These are phyloP conservation scores for Colletotrichum agaves DNA, from an alignment of 2,329 filamentous ascomycete species.

Conservation along the genomic window DNA sequence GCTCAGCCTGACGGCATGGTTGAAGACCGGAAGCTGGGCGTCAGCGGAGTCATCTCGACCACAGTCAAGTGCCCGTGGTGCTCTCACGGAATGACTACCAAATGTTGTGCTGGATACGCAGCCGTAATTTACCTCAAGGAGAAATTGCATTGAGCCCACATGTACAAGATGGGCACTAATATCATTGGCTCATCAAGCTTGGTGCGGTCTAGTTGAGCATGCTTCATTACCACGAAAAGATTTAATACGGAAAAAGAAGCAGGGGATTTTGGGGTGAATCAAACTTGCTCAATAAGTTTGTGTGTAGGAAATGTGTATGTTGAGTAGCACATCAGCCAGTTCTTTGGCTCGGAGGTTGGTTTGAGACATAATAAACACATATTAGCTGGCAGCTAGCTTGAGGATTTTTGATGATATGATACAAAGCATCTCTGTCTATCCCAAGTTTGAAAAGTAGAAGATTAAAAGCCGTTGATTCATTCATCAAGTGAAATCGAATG, in stretches of 20 bases:
- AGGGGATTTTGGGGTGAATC: not conserved
- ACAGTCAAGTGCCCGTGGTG: constrained; percentile 79
- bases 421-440: no score
- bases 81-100: constrained; percentile 74
- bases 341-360: constrained; percentile 1
- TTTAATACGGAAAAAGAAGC: not conserved
- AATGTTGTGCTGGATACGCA: constrained; percentile 76
- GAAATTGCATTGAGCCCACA: constrained; percentile 59
- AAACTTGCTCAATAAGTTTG: not conserved
- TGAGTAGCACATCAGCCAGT: constrained; percentile 1
- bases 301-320: constrained; percentile 14
- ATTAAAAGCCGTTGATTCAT: no score
- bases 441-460: no score
- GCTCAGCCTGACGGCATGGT: constrained; percentile 66
- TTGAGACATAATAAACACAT: constrained; percentile 12
- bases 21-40: constrained; percentile 61
- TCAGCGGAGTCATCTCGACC: constrained; percentile 67
- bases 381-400: not conserved
- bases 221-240: not conserved
- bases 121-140: constrained; percentile 75
- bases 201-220: not conserved
- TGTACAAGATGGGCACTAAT: not conserved
- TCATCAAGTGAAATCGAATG: no score
- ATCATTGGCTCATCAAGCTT: not conserved
- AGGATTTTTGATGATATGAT: not conserved